phyloP scores from a whole-genome alignment of 2,329 filamentous ascomycete species.

The Aspergillus melleus region DNA sequence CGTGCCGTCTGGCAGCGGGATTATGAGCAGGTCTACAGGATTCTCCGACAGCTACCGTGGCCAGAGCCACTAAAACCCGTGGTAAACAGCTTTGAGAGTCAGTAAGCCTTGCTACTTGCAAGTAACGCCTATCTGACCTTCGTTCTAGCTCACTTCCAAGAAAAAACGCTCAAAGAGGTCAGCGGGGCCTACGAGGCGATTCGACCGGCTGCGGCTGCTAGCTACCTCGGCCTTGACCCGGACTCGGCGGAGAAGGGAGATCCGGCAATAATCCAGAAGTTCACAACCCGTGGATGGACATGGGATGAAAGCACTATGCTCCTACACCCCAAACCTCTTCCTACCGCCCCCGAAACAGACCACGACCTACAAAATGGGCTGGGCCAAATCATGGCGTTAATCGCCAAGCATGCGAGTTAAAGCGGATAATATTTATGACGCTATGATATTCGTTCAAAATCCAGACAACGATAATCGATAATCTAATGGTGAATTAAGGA shows the following conservation, averaged over 20 bases:
- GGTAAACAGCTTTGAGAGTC: slow-evolving; percentile 39
- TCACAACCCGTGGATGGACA: slow-evolving; percentile 39
- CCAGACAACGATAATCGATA: neutral
- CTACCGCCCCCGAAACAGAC: slow-evolving; percentile 14
- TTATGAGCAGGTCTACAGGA: slow-evolving; percentile 36
- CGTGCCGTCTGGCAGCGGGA: slow-evolving; percentile 41
- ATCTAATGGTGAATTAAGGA: neutral
- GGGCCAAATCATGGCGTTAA: slow-evolving; percentile 34
- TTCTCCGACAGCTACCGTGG: slow-evolving; percentile 37
- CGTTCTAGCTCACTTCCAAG: slow-evolving; percentile 36
- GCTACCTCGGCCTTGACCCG: slow-evolving; percentile 37
- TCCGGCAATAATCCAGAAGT: slow-evolving; percentile 30
- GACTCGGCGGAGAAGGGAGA: slow-evolving; percentile 27
- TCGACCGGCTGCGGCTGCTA: slow-evolving; percentile 35
- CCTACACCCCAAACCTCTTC: slow-evolving; percentile 35
- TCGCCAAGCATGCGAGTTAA: slow-evolving; percentile 31
- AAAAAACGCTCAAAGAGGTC: slow-evolving; percentile 39
- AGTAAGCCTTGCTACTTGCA: slow-evolving; percentile 5
- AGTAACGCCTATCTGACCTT: neutral
- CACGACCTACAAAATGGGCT: slow-evolving; percentile 27
- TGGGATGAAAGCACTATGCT: slow-evolving; percentile 38
- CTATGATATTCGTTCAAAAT: neutral
- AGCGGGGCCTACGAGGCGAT: slow-evolving; percentile 43
- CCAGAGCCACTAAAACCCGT: slow-evolving; percentile 31
- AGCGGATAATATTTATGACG: neutral